phyloP scores from a whole-genome alignment of 2,329 filamentous ascomycete genomes.

The Colletotrichum nymphaeae region DNA sequence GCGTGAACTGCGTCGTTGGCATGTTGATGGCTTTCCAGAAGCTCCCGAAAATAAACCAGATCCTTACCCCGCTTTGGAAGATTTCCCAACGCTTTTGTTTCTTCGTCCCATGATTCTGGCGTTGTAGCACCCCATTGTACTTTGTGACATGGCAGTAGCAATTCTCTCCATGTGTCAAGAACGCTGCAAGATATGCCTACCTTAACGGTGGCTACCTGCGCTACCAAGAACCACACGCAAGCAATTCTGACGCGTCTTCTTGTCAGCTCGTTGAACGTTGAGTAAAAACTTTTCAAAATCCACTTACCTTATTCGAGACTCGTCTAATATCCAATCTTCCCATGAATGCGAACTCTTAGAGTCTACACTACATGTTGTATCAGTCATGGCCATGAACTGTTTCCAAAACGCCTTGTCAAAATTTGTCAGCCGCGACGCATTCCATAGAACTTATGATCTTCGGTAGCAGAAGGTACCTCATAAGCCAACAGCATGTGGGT shows the following conservation, averaged over 20 bases:
- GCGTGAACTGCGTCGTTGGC: neutral
- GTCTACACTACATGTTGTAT: neutral
- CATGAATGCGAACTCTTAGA: neutral
- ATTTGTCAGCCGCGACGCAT: neutral
- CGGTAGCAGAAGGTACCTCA: neutral
- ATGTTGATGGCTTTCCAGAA: neutral
- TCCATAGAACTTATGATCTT: neutral
- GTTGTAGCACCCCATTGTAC: conserved; percentile 17
- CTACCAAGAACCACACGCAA: conserved; percentile 26
- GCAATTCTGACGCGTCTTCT: neutral
- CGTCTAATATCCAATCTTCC: conserved; percentile 26
- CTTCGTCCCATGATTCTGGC: conserved; percentile 12
- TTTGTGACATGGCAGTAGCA: conserved; percentile 21
- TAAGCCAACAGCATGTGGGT: conserved; percentile 21
- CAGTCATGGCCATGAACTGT: neutral
- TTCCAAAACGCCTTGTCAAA: neutral
- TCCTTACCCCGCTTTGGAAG: neutral
- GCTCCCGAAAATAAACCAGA: conserved; percentile 1
- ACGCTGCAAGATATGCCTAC: conserved; percentile 7
- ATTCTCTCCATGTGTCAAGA: conserved; percentile 13
- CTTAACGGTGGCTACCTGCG: conserved; percentile 17
- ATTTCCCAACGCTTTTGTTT: neutral
- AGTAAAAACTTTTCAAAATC: no score
- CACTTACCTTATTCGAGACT: conserved; percentile 21
- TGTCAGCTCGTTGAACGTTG: no score